Base-by-base conservation (phyloP, 176 grass and related monocot species). In the Thalia dealbata region DNA sequence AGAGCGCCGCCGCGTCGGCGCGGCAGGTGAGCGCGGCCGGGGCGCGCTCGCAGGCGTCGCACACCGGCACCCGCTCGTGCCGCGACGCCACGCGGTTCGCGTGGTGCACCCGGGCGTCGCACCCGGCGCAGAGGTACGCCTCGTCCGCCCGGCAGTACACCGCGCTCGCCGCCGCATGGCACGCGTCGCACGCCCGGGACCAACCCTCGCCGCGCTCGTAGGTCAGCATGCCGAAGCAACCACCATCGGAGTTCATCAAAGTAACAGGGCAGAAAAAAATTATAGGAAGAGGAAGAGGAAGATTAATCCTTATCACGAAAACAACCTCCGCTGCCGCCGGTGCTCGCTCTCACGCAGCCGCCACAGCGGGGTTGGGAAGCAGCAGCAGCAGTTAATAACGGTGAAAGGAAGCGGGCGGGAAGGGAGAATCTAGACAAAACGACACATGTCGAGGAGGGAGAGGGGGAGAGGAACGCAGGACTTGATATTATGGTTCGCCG, bases 121-220 rank as follows among this genome's bases (percentile, higher is more conserved):
- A 96, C 3, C 73, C 69, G 1, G 74, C 79, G 19, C 89, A 96
- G 27, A 96, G 89, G 81, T 85, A 91, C 0, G 86, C 89, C 0
- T 72, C 76, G 70, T 96, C 89, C 12, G 92, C 89, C 3, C 18
- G 80, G 86, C 89, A 92, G 67, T 96, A 92, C 73, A 92, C 92
- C 48, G 79, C 56, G 60, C 80, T 76, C 2, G 86, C 65, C 76
- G 76, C 86, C 19, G 61, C 8, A 7, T 68, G 61, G 68, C 89
- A 92, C 13, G 78, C 80, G 12, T 96, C 54, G 45, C 87, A 96
- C 27, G 64, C 71, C 58, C 71, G 75, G 1, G 21, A 56, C 92
- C 82, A 83, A 28, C 50, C n/a, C 13, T 11, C 61, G 8, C 38
- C 21, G 6, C 23, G 10, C 6, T 35, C 54, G 27, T 30, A 61